phyloP scores from a whole-genome alignment of 2,329 filamentous ascomycete genomes.

The Elsinoe fawcettii region DNA sequence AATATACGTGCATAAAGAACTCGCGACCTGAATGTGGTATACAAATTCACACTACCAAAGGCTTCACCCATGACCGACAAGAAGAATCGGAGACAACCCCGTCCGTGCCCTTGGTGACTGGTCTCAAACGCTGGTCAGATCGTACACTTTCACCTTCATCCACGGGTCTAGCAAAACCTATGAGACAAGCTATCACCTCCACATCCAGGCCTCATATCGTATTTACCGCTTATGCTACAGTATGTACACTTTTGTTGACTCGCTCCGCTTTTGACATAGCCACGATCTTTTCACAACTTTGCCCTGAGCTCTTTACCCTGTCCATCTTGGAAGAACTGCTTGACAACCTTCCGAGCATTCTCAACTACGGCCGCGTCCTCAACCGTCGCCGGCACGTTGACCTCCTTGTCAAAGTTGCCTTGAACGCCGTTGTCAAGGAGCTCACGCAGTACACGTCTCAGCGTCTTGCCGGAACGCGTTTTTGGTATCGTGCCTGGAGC shows the following conservation, averaged over 20 bases:
- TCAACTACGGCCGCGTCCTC: constrained; percentile 71
- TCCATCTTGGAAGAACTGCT: constrained; percentile 60
- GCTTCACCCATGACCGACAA: background rate
- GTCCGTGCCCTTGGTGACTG: constrained; percentile 4
- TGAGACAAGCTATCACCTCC: constrained; percentile 8
- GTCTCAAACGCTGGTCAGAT: constrained; percentile 3
- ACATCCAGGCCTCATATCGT: background rate
- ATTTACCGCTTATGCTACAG: constrained; percentile 6
- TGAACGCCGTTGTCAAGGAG: constrained; percentile 73
- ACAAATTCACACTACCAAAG: background rate
- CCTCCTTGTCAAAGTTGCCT: constrained; percentile 62
- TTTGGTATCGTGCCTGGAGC: constrained; percentile 83
- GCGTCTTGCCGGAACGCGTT: constrained; percentile 84
- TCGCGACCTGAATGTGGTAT: background rate
- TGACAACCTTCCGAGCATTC: constrained; percentile 62
- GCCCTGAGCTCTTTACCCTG: constrained; percentile 28
- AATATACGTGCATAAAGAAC: background rate
- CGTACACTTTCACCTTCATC: background rate
- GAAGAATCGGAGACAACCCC: background rate
- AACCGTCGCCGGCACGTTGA: constrained; percentile 73
- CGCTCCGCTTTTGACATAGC: background rate
- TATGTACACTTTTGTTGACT: constrained; percentile 5
- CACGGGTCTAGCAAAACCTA: background rate
- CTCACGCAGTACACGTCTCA: constrained; percentile 73
- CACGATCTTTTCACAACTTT: constrained; percentile 25